Conservation (phyloP, 2,329 filamentous ascomycete genomes). For the Pseudogymnoascus destructans region DNA sequence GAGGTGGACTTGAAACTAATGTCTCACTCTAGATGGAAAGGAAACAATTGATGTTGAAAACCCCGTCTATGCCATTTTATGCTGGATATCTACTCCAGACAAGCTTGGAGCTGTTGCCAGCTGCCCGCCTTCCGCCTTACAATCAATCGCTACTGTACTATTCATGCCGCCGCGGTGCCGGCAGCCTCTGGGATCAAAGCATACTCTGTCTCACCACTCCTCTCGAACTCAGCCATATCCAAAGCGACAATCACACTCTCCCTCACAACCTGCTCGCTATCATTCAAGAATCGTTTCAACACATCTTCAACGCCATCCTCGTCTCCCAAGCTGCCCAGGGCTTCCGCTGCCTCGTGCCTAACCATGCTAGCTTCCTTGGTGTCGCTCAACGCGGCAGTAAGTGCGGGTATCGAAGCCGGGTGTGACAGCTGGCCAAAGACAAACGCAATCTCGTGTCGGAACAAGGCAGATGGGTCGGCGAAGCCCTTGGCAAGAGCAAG, state of each 20-base stretch:
- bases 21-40: constrained; percentile 23
- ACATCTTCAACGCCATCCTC: constrained; percentile 86
- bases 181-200: constrained; percentile 64
- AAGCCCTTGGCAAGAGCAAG: constrained; percentile 77
- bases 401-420: constrained; percentile 86
- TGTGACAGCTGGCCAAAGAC: constrained; percentile 95
- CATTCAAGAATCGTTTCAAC: constrained; percentile 70
- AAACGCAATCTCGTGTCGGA: constrained; percentile 96
- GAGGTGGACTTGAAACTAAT: constrained; percentile 11
- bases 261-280: constrained; percentile 83
- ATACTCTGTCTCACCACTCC: constrained; percentile 78
- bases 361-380: constrained; percentile 86
- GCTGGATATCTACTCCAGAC: constrained; percentile 8
- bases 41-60: constrained; percentile 26
- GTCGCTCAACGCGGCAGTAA: constrained; percentile 67
- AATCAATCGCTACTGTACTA: background rate
- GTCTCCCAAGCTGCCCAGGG: constrained; percentile 82
- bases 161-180: constrained; percentile 10
- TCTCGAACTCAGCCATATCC: constrained; percentile 97
- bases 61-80: constrained; percentile 5
- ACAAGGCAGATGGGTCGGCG: constrained; percentile 74
- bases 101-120: background rate
- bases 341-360: constrained; percentile 91
- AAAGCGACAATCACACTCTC: constrained; percentile 92
- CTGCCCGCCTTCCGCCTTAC: background rate